phyloP scores from a whole-genome alignment of 2,329 filamentous ascomycete genomes.

The Neophaeococcomyces aloes region DNA sequence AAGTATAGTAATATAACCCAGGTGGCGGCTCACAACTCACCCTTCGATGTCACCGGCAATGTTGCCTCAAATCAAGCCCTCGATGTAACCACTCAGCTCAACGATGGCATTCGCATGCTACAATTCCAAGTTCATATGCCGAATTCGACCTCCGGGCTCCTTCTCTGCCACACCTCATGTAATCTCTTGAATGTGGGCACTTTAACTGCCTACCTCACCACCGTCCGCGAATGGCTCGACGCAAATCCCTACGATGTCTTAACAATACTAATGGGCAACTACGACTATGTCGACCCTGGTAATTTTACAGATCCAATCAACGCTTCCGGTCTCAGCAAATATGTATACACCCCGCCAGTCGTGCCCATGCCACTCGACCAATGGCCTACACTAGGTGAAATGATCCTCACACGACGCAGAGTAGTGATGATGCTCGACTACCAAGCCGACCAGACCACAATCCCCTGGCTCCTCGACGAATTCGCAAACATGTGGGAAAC shows the following conservation, averaged over 20 bases:
- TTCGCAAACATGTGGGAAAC: constrained; percentile 89
- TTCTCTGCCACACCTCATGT: constrained; percentile 80
- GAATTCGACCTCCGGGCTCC: constrained; percentile 43
- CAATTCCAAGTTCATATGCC: constrained; percentile 49
- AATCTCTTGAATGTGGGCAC: constrained; percentile 71
- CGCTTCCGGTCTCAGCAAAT: constrained; percentile 59
- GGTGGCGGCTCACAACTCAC: constrained; percentile 70
- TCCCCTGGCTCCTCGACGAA: constrained; percentile 78
- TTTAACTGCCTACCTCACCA: constrained; percentile 60
- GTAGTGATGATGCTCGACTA: constrained; percentile 80
- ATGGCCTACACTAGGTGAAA: constrained; percentile 72
- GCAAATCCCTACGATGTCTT: constrained; percentile 76
- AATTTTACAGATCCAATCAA: constrained; percentile 60
- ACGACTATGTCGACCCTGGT: constrained; percentile 56
- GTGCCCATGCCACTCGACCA: constrained; percentile 60
- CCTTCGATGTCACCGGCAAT: constrained; percentile 60
- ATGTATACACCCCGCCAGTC: constrained; percentile 62
- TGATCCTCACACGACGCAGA: constrained; percentile 61
- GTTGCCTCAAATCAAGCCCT: constrained; percentile 66
- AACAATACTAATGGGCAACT: constrained; percentile 76
- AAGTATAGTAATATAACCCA: constrained; percentile 74
- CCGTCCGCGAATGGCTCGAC: constrained; percentile 62
- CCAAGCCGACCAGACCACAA: constrained; percentile 62
- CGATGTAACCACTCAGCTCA: constrained; percentile 57
- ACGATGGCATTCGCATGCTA: constrained; percentile 58